Base-by-base conservation (phyloP, 2,329 filamentous ascomycete genomes). In the Fusarium gaditjirri region DNA sequence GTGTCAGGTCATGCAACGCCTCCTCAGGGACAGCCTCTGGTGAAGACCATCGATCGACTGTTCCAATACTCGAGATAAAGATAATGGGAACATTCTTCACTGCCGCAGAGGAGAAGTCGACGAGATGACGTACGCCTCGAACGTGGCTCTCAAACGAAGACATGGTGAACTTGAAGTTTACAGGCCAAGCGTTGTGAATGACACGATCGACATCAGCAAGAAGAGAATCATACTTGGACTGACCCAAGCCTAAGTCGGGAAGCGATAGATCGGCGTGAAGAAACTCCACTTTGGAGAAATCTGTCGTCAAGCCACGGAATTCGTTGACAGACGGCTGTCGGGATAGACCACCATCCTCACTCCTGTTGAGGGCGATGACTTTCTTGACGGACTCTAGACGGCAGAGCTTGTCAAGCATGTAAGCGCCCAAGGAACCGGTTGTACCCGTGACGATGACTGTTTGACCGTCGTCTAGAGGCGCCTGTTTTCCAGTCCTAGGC, bases 111-210 rank as follows among this genome's bases (percentile, higher is more conserved):
- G 53, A 47, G 1, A 67, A 53, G 2, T 67, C 35, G 3, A 61
- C 36, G 0, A 67, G 17, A 6, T 67, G 46, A 2, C 64, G 54
- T 0, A 67, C 54, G 0, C 64, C 64, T 0, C 62, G 25, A 5
- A 67, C 59, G 0, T 43, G 52, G 4, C 14, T 36, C 2, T 67
- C 54, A 9, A 67, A 67, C 0, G 64, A 61, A 5, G 62, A 53
- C 4, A 67, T 47, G 8, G 35, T 67, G 13, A 67, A 53, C 4
- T 67, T 67, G 54, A 67, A 67, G n/a, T 67, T 67, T 2, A 67
- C 64, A 0, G 64, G 64, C 64, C 64, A 67, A 0, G 64, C 64
- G 19, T 67, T 67, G 9, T 67, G 64, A 3, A 67, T 23, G 1
- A 67, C 41, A 2, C 62, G 41, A 23, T 67, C 64, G 6, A 31